A percentile compares a stretch with the other conserved stretches of the same genome.
phyloP scores from a whole-genome alignment of 108 stramenopile species.

The Skeletonema marinoi region DNA sequence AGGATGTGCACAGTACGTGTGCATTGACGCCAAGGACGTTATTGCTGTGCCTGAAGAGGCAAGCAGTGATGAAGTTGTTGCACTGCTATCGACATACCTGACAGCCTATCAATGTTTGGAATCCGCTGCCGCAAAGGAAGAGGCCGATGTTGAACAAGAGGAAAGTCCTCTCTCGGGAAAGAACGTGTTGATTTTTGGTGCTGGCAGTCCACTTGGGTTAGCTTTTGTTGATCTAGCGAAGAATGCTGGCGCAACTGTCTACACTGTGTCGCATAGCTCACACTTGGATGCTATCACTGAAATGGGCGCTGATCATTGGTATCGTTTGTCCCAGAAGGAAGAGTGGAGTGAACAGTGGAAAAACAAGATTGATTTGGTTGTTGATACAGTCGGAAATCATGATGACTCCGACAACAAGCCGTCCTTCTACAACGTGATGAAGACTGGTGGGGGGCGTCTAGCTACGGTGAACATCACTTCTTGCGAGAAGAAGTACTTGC shows the following conservation, averaged over 20 bases:
- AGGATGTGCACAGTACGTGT: slow-evolving; percentile 67
- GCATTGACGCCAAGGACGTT: slow-evolving; percentile 39
- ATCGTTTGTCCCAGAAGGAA: background rate
- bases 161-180: slow-evolving; percentile 51
- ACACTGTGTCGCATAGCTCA: slow-evolving; percentile 18
- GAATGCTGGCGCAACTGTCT: slow-evolving; percentile 56
- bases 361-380: background rate
- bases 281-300: background rate
- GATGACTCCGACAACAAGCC: background rate
- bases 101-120: slow-evolving; percentile 65
- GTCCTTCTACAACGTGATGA: background rate
- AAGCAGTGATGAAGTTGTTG: slow-evolving; percentile 45
- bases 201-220: slow-evolving; percentile 50
- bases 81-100: slow-evolving; percentile 72
- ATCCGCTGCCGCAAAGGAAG: background rate
- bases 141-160: background rate
- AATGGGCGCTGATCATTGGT: background rate
- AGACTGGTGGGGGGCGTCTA: background rate
- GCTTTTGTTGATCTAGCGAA: slow-evolving; percentile 66
- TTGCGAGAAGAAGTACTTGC: background rate
- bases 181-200: slow-evolving; percentile 69
- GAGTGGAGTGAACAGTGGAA: background rate
- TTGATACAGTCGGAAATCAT: background rate
- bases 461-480: background rate
- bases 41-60: slow-evolving; percentile 60